A percentile compares a stretch with the other conserved stretches of the same genome.
Evolutionary conservation across 2,329 filamentous ascomycete genomes (phyloP).

Genomic region (Cordyceps fumosorosea): DNA sequence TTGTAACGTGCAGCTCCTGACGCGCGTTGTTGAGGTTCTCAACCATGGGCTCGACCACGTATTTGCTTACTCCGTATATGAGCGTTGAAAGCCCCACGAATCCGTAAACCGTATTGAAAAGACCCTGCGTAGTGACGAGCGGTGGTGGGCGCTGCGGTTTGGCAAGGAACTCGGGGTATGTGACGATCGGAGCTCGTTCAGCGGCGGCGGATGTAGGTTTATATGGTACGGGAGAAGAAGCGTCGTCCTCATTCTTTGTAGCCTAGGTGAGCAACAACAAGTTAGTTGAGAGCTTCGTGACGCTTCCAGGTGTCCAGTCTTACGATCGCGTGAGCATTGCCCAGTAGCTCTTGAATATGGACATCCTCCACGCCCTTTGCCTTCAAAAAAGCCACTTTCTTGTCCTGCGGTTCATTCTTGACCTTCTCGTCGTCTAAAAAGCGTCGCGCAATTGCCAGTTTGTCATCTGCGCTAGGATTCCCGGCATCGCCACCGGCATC

Average conservation of each 20-base stretch:
- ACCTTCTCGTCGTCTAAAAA: conserved; percentile 75
- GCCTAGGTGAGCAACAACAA: not conserved
- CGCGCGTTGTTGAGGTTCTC: conserved; percentile 45
- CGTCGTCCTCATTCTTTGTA: not conserved
- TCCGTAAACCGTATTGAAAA: conserved; percentile 54
- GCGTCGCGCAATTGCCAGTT: conserved; percentile 58
- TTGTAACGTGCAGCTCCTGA: conserved; percentile 43
- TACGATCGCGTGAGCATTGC: conserved; percentile 17
- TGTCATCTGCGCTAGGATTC: conserved; percentile 20
- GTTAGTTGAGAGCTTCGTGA: not conserved
- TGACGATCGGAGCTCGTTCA: conserved; percentile 56
- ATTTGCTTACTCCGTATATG: conserved; percentile 65
- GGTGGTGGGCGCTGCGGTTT: conserved; percentile 50
- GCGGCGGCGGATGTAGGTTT: conserved; percentile 18
- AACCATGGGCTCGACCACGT: conserved; percentile 58
- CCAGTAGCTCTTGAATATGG: conserved; percentile 63
- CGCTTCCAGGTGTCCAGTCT: not conserved
- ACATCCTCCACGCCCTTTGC: conserved; percentile 64
- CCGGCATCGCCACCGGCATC: conserved; percentile 13
- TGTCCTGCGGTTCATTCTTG: conserved; percentile 58
- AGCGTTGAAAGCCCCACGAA: conserved; percentile 52
- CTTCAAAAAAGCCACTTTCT: conserved; percentile 70
- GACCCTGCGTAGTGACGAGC: conserved; percentile 52
- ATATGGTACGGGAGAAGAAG: conserved; percentile 20
- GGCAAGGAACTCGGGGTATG: conserved; percentile 63